Evolutionary conservation across 345 rosid genomes (phyloP).

Genomic region (Citrus cavaleriei): DNA sequence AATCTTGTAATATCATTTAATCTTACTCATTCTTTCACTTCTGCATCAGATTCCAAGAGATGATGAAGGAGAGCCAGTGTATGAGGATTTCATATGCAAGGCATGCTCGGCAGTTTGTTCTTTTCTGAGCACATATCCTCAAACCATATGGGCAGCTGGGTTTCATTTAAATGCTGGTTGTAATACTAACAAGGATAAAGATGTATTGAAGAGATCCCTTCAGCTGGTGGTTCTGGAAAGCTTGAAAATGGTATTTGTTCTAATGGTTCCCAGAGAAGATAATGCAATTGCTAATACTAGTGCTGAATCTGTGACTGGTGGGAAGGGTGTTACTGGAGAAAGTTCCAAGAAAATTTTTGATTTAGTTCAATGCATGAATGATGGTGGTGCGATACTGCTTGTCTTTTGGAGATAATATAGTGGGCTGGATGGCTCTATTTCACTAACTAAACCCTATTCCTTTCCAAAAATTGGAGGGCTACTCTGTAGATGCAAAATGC

Average conservation of each 20-base stretch:
- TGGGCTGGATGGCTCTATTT: slow-evolving; percentile 19
- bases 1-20: background rate
- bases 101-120: slow-evolving; percentile 64
- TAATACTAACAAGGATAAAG: slow-evolving; percentile 45
- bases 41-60: slow-evolving; percentile 71
- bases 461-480: slow-evolving; percentile 86
- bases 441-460: slow-evolving; percentile 65
- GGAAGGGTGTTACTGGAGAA: slow-evolving; percentile 32
- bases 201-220: slow-evolving; percentile 33
- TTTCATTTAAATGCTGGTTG: slow-evolving; percentile 23
- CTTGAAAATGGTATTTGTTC: slow-evolving; percentile 31
- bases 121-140: slow-evolving; percentile 63
- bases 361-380: slow-evolving; percentile 20
- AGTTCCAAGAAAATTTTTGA: slow-evolving; percentile 36
- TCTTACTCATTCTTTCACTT: background rate
- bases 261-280: slow-evolving; percentile 15
- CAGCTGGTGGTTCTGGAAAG: slow-evolving; percentile 35
- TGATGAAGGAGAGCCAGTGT: slow-evolving; percentile 82
- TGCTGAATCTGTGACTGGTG: slow-evolving; percentile 20
- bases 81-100: slow-evolving; percentile 87
- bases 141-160: slow-evolving; percentile 50
- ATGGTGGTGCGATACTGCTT: slow-evolving; percentile 19
- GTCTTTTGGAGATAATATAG: slow-evolving; percentile 40
- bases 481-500: slow-evolving; percentile 72
- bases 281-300: slow-evolving; percentile 10